Evolutionary conservation across 345 rosid genomes (phyloP).

Genomic region (Nasturtium officinale): DNA sequence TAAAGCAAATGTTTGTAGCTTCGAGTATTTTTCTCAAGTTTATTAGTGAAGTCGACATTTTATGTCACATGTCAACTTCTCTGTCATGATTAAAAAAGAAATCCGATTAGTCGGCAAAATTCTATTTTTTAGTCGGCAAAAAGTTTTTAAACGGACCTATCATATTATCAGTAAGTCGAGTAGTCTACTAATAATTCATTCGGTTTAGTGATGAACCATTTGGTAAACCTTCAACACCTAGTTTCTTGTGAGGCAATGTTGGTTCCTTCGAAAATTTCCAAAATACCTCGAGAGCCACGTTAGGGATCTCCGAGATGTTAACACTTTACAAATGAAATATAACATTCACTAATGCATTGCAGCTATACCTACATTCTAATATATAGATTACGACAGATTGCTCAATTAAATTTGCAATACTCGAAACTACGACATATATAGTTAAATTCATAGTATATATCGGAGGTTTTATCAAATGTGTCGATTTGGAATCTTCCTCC

Average conservation of each 20-base stretch:
- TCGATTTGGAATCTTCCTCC: background rate
- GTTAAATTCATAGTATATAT: background rate
- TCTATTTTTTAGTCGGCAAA: too few relatives aligned
- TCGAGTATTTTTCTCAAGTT: conserved; percentile 12
- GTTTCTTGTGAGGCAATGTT: conserved; percentile 25
- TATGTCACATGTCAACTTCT: background rate
- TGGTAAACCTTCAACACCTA: background rate
- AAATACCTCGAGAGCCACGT: too few relatives aligned
- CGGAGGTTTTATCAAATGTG: background rate
- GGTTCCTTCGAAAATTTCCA: background rate
- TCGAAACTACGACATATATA: too few relatives aligned
- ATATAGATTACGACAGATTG: background rate
- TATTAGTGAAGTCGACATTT: conserved; percentile 1
- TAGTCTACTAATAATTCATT: background rate
- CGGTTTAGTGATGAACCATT: background rate
- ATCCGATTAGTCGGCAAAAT: background rate
- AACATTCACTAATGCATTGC: background rate
- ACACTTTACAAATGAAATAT: background rate
- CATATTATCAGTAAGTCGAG: background rate
- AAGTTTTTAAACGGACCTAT: background rate
- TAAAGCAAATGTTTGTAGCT: conserved; percentile 20
- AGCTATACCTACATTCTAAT: background rate
- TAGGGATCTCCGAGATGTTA: too few relatives aligned
- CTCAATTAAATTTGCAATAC: background rate
- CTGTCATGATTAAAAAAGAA: background rate